These are phyloP conservation scores for Elsinoe batatas DNA, from an alignment of 2,329 filamentous ascomycete species.

Conservation along the genomic window DNA sequence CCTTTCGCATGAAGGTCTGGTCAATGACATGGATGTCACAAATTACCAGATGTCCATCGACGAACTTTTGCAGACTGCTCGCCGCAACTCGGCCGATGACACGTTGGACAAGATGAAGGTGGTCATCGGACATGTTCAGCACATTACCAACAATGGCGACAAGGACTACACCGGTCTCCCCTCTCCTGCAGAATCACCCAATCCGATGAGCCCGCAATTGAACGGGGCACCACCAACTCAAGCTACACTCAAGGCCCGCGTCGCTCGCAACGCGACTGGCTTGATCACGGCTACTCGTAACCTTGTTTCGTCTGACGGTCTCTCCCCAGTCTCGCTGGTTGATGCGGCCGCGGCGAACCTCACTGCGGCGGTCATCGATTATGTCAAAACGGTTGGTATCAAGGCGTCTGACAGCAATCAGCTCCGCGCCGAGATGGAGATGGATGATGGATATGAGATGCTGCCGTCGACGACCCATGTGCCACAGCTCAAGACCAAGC, in stretches of 20 bases:
- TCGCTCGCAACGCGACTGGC: constrained; percentile 91
- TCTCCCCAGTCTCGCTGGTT: constrained; percentile 85
- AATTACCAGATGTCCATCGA: constrained; percentile 93
- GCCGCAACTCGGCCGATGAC: constrained; percentile 60
- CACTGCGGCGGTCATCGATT: constrained; percentile 73
- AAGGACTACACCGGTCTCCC: constrained; percentile 36
- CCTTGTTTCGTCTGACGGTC: constrained; percentile 68
- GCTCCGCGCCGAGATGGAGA: constrained; percentile 66
- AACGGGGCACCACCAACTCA: constrained; percentile 27
- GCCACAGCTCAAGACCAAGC: constrained; percentile 13
- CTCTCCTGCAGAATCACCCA: constrained; percentile 23
- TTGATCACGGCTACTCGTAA: constrained; percentile 93
- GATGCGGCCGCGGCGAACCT: constrained; percentile 91
- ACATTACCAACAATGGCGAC: constrained; percentile 71
- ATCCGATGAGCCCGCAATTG: constrained; percentile 18
- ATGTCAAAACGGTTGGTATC: constrained; percentile 77
- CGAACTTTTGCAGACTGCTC: constrained; percentile 70
- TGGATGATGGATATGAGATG: constrained; percentile 22
- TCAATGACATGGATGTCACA: constrained; percentile 87
- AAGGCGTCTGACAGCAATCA: constrained; percentile 63
- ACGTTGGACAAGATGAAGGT: constrained; percentile 80
- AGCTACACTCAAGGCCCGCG: constrained; percentile 56
- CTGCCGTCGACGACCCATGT: constrained; percentile 10
- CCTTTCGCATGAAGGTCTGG: constrained; percentile 56
- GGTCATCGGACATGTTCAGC: constrained; percentile 71